Percentiles rank a stretch among this genome's conserved stretches.
phyloP scores from a whole-genome alignment of 176 grass and related monocot genomes.

The Oryza meyeriana region DNA sequence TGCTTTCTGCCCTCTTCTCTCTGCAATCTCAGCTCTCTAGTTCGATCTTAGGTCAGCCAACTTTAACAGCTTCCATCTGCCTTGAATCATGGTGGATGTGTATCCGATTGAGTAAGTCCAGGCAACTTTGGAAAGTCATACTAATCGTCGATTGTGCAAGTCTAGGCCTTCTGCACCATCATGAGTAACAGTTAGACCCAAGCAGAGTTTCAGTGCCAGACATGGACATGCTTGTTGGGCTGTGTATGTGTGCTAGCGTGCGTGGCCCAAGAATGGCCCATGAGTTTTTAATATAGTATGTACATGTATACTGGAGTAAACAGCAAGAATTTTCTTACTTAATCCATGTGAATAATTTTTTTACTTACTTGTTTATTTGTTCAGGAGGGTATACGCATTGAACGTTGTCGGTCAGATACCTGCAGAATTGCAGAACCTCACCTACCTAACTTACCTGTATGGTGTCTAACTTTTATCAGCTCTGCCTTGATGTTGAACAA shows the following conservation, averaged over 20 bases:
- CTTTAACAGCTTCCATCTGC: too few relatives aligned
- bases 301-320: neutral
- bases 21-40: neutral
- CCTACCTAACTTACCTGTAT: conserved; percentile 52
- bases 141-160: too few relatives aligned
- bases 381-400: conserved; percentile 47
- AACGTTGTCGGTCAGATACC: conserved; percentile 55
- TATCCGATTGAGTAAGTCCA: too few relatives aligned
- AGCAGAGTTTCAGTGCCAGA: neutral
- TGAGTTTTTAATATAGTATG: neutral
- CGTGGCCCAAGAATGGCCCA: neutral
- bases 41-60: too few relatives aligned
- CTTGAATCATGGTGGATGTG: too few relatives aligned
- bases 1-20: neutral
- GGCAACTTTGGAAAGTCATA: too few relatives aligned
- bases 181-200: neutral
- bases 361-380: neutral
- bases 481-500: neutral
- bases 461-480: neutral
- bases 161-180: neutral
- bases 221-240: neutral
- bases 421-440: conserved; percentile 53
- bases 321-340: neutral
- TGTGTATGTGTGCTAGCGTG: neutral
- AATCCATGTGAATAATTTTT: neutral